A percentile compares a stretch with the other conserved stretches of the same genome.
Evolutionary conservation across 2,329 filamentous ascomycete species (phyloP).

Genomic region (Ophiocordyceps sinensis): DNA sequence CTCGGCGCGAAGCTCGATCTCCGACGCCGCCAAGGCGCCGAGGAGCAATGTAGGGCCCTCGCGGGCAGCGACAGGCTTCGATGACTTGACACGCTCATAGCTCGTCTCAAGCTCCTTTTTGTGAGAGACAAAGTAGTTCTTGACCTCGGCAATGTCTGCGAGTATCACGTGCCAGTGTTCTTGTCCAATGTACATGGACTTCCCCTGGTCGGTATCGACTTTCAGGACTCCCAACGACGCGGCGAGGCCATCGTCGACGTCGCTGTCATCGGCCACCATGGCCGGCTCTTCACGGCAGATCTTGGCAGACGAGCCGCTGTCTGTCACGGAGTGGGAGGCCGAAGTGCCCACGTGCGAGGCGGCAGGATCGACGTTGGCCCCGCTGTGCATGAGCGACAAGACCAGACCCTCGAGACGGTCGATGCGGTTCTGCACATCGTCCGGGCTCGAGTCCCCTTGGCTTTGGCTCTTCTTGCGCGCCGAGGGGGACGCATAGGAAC

Average conservation of each 20-base stretch:
- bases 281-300: constrained; percentile 44
- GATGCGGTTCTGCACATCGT: constrained; percentile 98
- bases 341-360: constrained; percentile 17
- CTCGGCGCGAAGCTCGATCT: constrained; percentile 62
- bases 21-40: constrained; percentile 55
- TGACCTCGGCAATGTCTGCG: constrained; percentile 79
- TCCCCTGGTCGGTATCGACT: constrained; percentile 61
- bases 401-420: constrained; percentile 88
- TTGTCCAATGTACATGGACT: constrained; percentile 69
- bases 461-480: constrained; percentile 60
- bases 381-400: constrained; percentile 85
- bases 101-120: constrained; percentile 82
- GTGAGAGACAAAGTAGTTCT: constrained; percentile 73
- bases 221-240: constrained; percentile 71
- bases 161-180: constrained; percentile 74
- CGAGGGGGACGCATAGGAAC: constrained; percentile 65
- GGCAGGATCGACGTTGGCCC: constrained; percentile 35
- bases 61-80: constrained; percentile 43
- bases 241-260: constrained; percentile 53
- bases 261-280: constrained; percentile 46
- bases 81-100: constrained; percentile 58
- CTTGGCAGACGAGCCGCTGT: constrained; percentile 29
- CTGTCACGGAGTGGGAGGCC: constrained; percentile 21
- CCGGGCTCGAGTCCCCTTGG: constrained; percentile 49
- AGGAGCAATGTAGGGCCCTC: constrained; percentile 68